A percentile compares a stretch with the other conserved stretches of the same genome.
Evolutionary conservation across 495 filamentous ascomycete genomes (phyloP).

Genomic region (Aspergillus mulundensis): DNA sequence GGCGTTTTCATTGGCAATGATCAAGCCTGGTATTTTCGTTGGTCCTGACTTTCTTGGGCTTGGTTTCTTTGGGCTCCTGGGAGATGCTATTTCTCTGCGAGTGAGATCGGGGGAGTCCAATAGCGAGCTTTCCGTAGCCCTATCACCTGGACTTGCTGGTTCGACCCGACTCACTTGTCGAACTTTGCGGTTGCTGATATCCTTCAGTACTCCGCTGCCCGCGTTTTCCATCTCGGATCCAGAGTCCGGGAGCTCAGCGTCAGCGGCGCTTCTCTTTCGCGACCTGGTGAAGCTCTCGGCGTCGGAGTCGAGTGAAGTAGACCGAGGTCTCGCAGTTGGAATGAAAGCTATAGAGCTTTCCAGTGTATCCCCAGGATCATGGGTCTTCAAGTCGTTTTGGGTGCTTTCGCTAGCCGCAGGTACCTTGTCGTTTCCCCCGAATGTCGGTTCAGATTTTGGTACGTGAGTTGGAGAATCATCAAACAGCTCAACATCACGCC

Average conservation of each 20-base stretch:
- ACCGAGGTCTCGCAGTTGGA: not conserved
- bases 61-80: not conserved
- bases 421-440: not conserved
- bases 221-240: constrained; percentile 10
- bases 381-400: not conserved
- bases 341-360: not conserved
- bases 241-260: constrained; percentile 25
- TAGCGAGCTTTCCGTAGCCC: not conserved
- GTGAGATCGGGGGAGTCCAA: not conserved
- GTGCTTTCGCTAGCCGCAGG: not conserved
- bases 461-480: not conserved
- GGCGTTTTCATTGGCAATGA: not conserved
- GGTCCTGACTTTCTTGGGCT: not conserved
- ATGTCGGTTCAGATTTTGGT: not conserved
- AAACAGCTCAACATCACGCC: not conserved
- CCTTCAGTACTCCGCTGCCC: not conserved
- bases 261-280: constrained; percentile 25
- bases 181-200: not conserved
- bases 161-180: not conserved
- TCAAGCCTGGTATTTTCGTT: not conserved
- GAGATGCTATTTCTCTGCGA: not conserved
- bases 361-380: not conserved
- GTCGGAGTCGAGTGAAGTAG: constrained; percentile 4
- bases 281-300: not conserved
- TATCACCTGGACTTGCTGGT: not conserved